Evolutionary conservation across 148 eudicot species (phyloP).

Genomic region (Mesembryanthemum crystallinum): DNA sequence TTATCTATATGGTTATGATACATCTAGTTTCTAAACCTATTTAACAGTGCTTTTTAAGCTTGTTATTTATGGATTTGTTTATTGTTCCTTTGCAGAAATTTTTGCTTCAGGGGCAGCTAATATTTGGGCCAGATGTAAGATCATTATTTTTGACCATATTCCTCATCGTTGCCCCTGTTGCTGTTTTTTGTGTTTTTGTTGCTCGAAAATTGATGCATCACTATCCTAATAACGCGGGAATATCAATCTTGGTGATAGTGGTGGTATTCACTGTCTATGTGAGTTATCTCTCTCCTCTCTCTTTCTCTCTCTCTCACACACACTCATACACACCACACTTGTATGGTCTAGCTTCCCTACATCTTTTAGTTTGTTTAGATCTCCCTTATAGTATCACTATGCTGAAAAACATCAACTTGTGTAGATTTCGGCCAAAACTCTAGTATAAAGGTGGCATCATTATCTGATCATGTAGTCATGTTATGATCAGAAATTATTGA

Average conservation of each 20-base stretch:
- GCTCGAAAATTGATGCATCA: conserved; percentile 78
- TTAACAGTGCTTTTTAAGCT: neutral
- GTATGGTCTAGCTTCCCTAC: conserved; percentile 2
- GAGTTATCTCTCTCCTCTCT: conserved; percentile 37
- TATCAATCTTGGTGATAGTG: conserved; percentile 67
- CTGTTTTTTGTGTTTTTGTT: conserved; percentile 75
- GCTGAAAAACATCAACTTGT: neutral
- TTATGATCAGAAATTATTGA: neutral
- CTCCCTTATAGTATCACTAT: neutral
- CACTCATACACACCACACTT: neutral
- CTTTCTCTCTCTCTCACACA: neutral
- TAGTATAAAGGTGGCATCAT: neutral
- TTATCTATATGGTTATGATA: neutral
- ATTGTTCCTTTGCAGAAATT: conserved; percentile 68
- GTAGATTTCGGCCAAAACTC: neutral
- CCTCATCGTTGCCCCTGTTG: conserved; percentile 81
- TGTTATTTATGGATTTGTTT: neutral
- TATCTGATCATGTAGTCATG: neutral
- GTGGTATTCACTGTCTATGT: conserved; percentile 70
- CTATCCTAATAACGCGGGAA: conserved; percentile 60
- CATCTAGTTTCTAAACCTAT: neutral
- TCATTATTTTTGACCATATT: conserved; percentile 82
- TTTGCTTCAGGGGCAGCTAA: conserved; percentile 76
- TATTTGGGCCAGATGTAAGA: conserved; percentile 97
- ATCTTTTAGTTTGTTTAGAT: neutral